phyloP scores from a whole-genome alignment of 345 rosid genomes.

The Euphorbia peplus region DNA sequence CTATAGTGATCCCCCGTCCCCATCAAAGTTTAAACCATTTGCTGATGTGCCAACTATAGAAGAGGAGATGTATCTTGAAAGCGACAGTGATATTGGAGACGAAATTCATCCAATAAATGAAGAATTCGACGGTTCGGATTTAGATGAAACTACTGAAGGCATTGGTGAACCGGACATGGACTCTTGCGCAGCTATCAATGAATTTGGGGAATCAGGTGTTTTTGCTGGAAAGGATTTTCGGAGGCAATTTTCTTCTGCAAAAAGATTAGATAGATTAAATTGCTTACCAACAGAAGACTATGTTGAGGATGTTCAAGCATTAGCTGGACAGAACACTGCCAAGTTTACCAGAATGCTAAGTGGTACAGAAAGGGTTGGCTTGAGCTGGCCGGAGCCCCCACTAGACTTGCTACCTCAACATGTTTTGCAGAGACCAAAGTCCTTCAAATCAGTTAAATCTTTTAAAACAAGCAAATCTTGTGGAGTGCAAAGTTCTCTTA shows the following conservation, averaged over 20 bases:
- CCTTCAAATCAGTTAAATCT: conserved; percentile 57
- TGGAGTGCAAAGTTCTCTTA: conserved; percentile 50
- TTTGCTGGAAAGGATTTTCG: conserved; percentile 41
- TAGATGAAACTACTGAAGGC: conserved; percentile 17
- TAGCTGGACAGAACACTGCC: conserved; percentile 19
- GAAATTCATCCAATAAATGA: conserved; percentile 77
- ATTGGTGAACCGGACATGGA: conserved; percentile 4
- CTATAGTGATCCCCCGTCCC: conserved; percentile 94
- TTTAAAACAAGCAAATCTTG: conserved; percentile 53
- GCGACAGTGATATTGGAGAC: conserved; percentile 75
- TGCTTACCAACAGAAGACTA: conserved; percentile 48
- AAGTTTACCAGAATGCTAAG: conserved; percentile 57
- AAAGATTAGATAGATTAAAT: conserved; percentile 60
- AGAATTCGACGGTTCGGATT: conserved; percentile 33
- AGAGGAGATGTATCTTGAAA: conserved; percentile 67
- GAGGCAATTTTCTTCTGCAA: conserved; percentile 54
- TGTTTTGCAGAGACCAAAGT: conserved; percentile 55
- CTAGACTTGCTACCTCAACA: conserved; percentile 57
- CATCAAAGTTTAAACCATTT: conserved; percentile 66
- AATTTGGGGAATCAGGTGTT: conserved; percentile 28
- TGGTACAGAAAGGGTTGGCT: conserved; percentile 67
- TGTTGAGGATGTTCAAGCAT: conserved; percentile 16
- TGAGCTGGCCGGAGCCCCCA: conserved; percentile 92
- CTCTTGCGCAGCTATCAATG: conserved; percentile 6
- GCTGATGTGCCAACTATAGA: conserved; percentile 60